Evolutionary conservation across 2,329 filamentous ascomycete genomes (phyloP).

Genomic region (Colletotrichum sp.): DNA sequence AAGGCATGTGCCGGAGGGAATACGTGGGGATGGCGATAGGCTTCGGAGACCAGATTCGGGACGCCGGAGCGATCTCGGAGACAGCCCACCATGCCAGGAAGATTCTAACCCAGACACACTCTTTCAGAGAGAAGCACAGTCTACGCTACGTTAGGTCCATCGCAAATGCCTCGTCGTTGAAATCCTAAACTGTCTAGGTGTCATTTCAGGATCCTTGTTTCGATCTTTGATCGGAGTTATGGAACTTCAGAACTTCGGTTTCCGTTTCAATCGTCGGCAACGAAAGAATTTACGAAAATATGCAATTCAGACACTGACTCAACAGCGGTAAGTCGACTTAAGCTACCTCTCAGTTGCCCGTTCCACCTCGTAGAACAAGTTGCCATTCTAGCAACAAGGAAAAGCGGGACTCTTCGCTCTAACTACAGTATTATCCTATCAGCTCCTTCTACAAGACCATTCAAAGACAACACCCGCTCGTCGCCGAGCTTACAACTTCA

Average conservation of each 20-base stretch:
- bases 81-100: background rate
- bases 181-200: background rate
- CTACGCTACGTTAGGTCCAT: background rate
- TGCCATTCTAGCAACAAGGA: background rate
- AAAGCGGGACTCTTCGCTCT: background rate
- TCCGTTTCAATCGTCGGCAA: background rate
- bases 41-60: background rate
- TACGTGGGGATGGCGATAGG: background rate
- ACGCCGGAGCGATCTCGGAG: background rate
- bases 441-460: background rate
- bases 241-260: accelerated
- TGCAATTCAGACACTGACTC: background rate
- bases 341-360: background rate
- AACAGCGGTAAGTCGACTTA: background rate
- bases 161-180: background rate
- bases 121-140: background rate
- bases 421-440: background rate
- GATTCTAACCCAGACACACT: background rate
- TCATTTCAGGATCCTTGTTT: background rate
- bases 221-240: background rate
- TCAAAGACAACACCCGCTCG: background rate
- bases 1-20: background rate
- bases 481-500: background rate
- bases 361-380: background rate
- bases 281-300: accelerated